Base-by-base conservation (phyloP, 192 early-diverging fungal genomes). In the Backusella morwellensis region DNA sequence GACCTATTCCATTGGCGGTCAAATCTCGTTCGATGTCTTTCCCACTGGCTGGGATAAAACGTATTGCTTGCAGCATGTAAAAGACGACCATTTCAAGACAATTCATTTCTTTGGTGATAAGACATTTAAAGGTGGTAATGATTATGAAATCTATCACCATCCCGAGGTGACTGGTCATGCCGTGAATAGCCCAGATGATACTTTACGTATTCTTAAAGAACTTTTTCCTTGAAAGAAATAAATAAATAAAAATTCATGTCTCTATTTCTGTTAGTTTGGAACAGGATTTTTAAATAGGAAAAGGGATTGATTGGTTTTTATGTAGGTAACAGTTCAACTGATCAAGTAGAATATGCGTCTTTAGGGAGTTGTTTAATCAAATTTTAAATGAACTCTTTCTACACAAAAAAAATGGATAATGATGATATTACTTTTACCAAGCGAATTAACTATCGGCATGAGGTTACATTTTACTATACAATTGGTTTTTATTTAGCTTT, bases 51-150 rank as follows among this genome's bases (percentile, higher is more conserved):
- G 97, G 97, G 97, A 99, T 86, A 99, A 99, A 91, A 98, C 97
- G 23, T 99, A 95, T 85, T 98, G 97, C 84, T 89, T 99, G 68
- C 87, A 91, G 23, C 97, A 97, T 78, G 76, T 99, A 26, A 85
- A 94, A 80, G 81, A 87, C 19, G 94, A 99, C 80, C 90, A 88
- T 69, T 98, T 99, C 86, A 90, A 88, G 66, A 92, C 85, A 19
- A 94, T 98, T 76, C 95, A 98, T 88, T 98, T 99, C 83, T 99
- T 99, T 85, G 97, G 97, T 70, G 97, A 98, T 86, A 99, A 99
- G 90, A 93, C 97, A 50, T 94, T 95, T 81, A 83, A 93, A 91
- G 98, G 98, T 44, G 98, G 98, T 72, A 99, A 99, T 83, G 98
- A 99, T 86, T 96, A 93, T 81, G 98, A 99, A 86, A 97, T 99